Base-by-base conservation (phyloP, 208 protist genomes). In the Leishmania tarentolae region DNA sequence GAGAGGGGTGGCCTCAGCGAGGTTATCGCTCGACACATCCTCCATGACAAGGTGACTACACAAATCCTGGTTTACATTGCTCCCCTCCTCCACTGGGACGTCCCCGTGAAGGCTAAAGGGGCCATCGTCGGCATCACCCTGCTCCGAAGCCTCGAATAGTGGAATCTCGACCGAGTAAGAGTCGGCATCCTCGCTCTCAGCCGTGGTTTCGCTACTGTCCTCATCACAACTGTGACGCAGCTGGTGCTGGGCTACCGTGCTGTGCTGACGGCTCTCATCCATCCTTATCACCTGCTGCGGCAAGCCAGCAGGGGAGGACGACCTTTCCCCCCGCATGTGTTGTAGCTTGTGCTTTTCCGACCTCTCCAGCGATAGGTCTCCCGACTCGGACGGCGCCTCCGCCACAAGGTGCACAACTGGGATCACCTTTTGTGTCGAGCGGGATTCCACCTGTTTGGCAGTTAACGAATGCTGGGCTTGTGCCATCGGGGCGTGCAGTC, bases 351-450 rank as follows among this genome's bases (percentile, higher is more conserved):
- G 21, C 31, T 61, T 61, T 40, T 61, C 7, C 37, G 52, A 4
- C 13, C 46, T 35, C 40, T 70, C 11, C 7, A 57, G 63, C 5
- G 52, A 52, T 21, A 69, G 31, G 28, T 79, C 66, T 0, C 28
- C 72, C 13, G 73, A 70, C 28, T 68, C 66, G 13, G 72, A 79
- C 24, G 73, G 37, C 11, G 72, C 71, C 3, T 68, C 46, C 1
- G 82, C 72, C 63, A 85, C 82, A 9, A 85, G 82, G 11, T 75
- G 59, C 63, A 82, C 82, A n/a, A 79, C 82, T 4, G 82, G 82
- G n/a, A 85, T 82, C 31, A 76, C 35, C 68, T 85, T 85, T 52
- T 35, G 53, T 71, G 47, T 66, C 15, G 68, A 52, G 11, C 8
- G 1, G 11, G 3, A 1, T 8, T 4, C 40, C 4, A 28, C 3